These are phyloP conservation scores for Tricholoma flavovirens DNA, from an alignment of 768 basidiomycete species.

Conservation along the genomic window DNA sequence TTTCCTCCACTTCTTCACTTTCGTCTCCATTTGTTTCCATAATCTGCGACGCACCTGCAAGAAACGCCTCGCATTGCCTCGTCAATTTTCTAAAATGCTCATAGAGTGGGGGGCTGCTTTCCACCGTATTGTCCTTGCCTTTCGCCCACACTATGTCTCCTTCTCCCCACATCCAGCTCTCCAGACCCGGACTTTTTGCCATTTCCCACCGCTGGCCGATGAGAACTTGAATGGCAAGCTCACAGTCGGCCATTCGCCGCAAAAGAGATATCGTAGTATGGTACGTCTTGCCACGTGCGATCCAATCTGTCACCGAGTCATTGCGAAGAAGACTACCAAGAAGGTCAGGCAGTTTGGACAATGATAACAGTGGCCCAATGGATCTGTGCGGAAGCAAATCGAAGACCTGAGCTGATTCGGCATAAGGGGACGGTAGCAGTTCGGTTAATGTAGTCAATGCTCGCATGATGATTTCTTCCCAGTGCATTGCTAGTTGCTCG, in stretches of 20 bases:
- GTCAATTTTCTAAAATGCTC: constrained; percentile 49
- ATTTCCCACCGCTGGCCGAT: constrained; percentile 35
- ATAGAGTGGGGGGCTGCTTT: constrained; percentile 37
- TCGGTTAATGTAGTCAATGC: constrained; percentile 32
- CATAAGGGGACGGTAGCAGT: constrained; percentile 43
- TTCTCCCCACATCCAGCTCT: constrained; percentile 43
- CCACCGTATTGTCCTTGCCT: constrained; percentile 21
- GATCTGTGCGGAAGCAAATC: constrained; percentile 47
- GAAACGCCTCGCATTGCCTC: constrained; percentile 45
- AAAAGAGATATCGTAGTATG: constrained; percentile 43
- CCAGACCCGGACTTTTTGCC: constrained; percentile 33
- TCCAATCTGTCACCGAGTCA: constrained; percentile 53
- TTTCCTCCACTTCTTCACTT: constrained; percentile 33
- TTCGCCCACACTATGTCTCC: constrained; percentile 37
- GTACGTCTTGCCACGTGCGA: constrained; percentile 39
- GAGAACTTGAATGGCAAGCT: constrained; percentile 42
- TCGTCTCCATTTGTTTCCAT: constrained; percentile 21
- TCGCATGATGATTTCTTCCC: constrained; percentile 36
- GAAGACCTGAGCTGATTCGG: constrained; percentile 35
- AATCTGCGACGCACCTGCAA: constrained; percentile 38
- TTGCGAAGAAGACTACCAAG: constrained; percentile 45
- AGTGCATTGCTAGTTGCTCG: constrained; percentile 22
- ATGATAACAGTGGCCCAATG: constrained; percentile 33
- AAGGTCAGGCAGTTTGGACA: constrained; percentile 42
- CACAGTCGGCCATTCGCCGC: constrained; percentile 44